Evolutionary conservation across 371 early-diverging fungal species (phyloP), one percentile per base, ranked within the genome.

Genomic region (Mortierella sp.): DNA sequence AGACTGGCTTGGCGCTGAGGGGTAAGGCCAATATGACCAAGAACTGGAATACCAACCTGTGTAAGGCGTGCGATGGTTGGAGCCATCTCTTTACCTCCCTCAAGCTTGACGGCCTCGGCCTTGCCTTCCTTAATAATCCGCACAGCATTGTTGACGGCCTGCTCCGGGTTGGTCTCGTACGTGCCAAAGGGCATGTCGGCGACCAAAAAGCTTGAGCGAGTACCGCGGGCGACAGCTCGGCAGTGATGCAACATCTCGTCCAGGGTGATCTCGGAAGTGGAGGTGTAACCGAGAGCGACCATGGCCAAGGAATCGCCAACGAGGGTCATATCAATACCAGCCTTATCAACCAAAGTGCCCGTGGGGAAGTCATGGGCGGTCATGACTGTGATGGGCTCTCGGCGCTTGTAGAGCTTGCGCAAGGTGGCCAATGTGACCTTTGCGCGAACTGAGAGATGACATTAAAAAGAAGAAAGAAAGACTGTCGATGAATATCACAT

Each of bases 201-300:
- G 4, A 97, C 87, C 15, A 95, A 61, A 72, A 97, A 95, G 9
- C 95, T 80, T 2, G 83, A 64, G 60, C 90, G 90, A 24, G 81
- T 76, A 11, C 95, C 97, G 19, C 97, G 85, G 4, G 93, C 85
- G 12, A 95, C 97, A 4, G 99, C 98, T 43, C 89, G 82, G 64
- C 91, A 90, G 75, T 97, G 99, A 79, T 97, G 97, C 23, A 97
- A 72, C 98, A 99, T 99, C 72, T 96, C 95, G 56, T 97, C 95
- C 32, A 97, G 82, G 0, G 97, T 94, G n/a, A 97, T 81, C 51
- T 87, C 85, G 48, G 91, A 91, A 15, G 98, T 97, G 15, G 89
- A 89, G 41, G 92, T 88, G 78, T 92, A 90, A 6, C 98, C 98
- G 41, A 99, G 81, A 1, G 94, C 91, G 0, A 97, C 97, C 98